These are phyloP conservation scores for Piper betle DNA, from an alignment of 164 flowering plant genomes.

Conservation along the genomic window DNA sequence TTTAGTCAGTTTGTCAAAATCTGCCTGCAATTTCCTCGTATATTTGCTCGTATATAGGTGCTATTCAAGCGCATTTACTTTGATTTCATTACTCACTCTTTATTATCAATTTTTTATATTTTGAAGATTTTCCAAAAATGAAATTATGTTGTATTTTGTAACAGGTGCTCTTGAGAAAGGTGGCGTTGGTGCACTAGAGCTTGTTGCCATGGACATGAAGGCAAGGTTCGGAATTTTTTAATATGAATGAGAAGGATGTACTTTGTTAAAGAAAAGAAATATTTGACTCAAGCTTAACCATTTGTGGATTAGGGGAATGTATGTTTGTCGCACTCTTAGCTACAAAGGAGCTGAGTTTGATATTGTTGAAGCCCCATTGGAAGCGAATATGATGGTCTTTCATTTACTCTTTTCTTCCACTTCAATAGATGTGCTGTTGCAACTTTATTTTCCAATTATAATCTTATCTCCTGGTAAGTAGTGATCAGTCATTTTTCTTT, in stretches of 20 bases:
- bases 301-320: conserved; percentile 71
- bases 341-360: conserved; percentile 91
- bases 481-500: not conserved
- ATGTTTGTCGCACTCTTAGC: conserved; percentile 95
- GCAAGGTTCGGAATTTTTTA: conserved; percentile 47
- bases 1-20: no score
- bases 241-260: not conserved
- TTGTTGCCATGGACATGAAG: conserved; percentile 99
- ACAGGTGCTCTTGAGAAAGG: conserved; percentile 94
- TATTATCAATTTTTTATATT: not conserved
- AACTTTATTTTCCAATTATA: no score
- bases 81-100: not conserved
- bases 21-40: no score
- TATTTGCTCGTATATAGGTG: no score
- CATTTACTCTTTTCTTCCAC: not conserved
- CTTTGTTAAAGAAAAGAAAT: not conserved
- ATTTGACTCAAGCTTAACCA: not conserved
- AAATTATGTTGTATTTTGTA: not conserved
- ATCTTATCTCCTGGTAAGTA: not conserved
- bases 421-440: not conserved
- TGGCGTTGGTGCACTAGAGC: conserved; percentile 96
- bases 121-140: not conserved
- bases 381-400: conserved; percentile 71
- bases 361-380: conserved; percentile 83
- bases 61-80: no score